A percentile compares a stretch with the other conserved stretches of the same genome.
Conservation (phyloP, 495 filamentous ascomycete species). For the Penicillium maclennaniae region DNA sequence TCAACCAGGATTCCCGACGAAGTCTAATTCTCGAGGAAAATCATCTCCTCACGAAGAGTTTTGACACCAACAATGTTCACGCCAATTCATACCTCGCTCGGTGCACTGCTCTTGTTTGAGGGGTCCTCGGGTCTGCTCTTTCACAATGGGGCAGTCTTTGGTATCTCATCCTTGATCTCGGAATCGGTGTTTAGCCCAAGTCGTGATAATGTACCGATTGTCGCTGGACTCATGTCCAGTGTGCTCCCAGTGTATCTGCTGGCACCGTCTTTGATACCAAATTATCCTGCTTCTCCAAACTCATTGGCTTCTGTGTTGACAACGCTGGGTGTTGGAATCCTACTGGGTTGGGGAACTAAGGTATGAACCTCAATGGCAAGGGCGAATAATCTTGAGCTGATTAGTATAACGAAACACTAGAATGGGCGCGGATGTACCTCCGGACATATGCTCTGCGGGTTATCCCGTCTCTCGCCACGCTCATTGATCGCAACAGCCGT, state of each 20-base stretch:
- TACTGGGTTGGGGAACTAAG: conserved; percentile 57
- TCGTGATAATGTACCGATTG: conserved; percentile 43
- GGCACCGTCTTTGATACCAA: conserved; percentile 43
- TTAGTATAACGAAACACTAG: conserved; percentile 18
- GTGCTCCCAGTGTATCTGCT: conserved; percentile 37
- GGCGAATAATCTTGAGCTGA: conserved; percentile 1
- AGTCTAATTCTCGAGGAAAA: conserved; percentile 8
- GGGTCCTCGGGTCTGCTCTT: conserved; percentile 51
- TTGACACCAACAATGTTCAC: conserved; percentile 50
- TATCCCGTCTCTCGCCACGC: conserved; percentile 49
- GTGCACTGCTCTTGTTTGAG: conserved; percentile 53
- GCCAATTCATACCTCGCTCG: conserved; percentile 52
- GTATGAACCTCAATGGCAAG: conserved; percentile 22
- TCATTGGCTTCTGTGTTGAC: conserved; percentile 32
- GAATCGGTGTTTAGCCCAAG: conserved; percentile 35
- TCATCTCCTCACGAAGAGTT: background rate
- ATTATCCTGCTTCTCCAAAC: conserved; percentile 30
- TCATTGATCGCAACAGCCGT: conserved; percentile 50
- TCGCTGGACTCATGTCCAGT: conserved; percentile 46
- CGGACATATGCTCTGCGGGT: conserved; percentile 59
- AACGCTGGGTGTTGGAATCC: conserved; percentile 40
- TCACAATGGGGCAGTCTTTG: conserved; percentile 52
- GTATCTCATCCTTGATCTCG: conserved; percentile 50
- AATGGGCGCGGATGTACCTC: conserved; percentile 55
- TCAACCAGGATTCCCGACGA: conserved; percentile 6